Evolutionary conservation across 441 rosid genomes (phyloP).

Genomic region (Gossypium schwendimanii): DNA sequence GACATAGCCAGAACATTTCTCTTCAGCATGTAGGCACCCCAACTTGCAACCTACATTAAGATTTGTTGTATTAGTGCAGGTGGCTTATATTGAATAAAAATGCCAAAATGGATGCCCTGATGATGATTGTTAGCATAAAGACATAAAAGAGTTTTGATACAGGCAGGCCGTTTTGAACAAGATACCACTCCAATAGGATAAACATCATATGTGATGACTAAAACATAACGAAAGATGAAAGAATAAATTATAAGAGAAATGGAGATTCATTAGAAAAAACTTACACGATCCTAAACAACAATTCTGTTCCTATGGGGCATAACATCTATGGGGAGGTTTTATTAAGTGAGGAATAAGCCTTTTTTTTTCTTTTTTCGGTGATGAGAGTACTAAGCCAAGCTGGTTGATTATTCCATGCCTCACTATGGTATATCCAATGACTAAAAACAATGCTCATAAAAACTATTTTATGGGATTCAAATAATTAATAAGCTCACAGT

Average conservation of each 20-base stretch:
- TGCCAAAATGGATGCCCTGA: neutral
- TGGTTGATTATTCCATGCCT: neutral
- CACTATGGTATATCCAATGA: neutral
- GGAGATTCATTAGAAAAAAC: neutral
- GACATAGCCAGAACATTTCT: slow-evolving; percentile 64
- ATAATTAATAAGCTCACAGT: neutral
- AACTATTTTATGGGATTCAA: neutral
- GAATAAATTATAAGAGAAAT: neutral
- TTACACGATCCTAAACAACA: neutral
- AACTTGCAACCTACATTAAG: slow-evolving; percentile 53
- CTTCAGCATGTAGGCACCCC: slow-evolving; percentile 68
- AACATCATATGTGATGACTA: neutral
- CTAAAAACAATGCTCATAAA: neutral
- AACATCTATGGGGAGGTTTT: neutral
- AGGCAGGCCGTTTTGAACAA: no score
- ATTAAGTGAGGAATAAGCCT: neutral
- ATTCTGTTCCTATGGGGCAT: neutral
- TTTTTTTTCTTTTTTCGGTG: no score
- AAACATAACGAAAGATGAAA: neutral
- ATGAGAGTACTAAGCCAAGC: no score
- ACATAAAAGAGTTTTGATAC: neutral
- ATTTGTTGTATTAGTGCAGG: neutral
- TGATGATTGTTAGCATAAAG: neutral
- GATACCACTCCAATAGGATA: no score
- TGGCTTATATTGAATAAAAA: neutral